phyloP scores from a whole-genome alignment of 768 basidiomycete species.

The Leccinum subtestaceum region DNA sequence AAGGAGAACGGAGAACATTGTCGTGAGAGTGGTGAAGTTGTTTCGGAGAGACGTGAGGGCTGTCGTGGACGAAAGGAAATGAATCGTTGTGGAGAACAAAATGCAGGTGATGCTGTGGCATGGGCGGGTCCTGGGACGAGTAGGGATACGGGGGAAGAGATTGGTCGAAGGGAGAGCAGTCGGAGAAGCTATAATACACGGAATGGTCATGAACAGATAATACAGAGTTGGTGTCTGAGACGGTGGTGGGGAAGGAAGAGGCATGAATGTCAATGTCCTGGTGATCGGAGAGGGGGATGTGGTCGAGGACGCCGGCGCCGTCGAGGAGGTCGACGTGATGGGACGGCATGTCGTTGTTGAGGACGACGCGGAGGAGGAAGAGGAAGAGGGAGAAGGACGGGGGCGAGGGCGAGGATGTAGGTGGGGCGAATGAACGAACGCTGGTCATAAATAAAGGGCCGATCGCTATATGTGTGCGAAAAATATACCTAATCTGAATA shows the following conservation, averaged over 20 bases:
- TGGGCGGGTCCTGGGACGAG: constrained; percentile 24
- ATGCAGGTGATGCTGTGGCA: constrained; percentile 28
- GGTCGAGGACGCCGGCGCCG: constrained; percentile 21
- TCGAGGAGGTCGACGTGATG: constrained; percentile 18
- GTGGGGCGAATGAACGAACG: constrained; percentile 14
- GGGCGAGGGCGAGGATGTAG: constrained; percentile 18
- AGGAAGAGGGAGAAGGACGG: constrained; percentile 9
- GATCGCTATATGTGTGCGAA: constrained; percentile 32
- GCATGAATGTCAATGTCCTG: constrained; percentile 34
- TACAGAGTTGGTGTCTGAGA: constrained; percentile 27
- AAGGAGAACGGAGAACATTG: constrained; percentile 13
- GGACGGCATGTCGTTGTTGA: constrained; percentile 21
- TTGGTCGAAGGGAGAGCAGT: constrained; percentile 22
- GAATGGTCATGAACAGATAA: constrained; percentile 32
- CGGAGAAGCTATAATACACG: constrained; percentile 35
- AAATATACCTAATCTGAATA: constrained; percentile 4
- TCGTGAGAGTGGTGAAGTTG: constrained; percentile 29
- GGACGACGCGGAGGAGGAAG: not conserved
- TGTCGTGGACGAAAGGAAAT: constrained; percentile 18
- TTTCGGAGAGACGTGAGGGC: constrained; percentile 28
- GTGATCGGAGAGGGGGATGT: constrained; percentile 27
- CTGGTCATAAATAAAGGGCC: constrained; percentile 29
- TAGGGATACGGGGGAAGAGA: constrained; percentile 26
- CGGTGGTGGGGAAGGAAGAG: constrained; percentile 18
- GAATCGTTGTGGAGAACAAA: constrained; percentile 24